Evolutionary conservation across 805 yeast species (phyloP).

Genomic region (Hanseniaspora lindneri): DNA sequence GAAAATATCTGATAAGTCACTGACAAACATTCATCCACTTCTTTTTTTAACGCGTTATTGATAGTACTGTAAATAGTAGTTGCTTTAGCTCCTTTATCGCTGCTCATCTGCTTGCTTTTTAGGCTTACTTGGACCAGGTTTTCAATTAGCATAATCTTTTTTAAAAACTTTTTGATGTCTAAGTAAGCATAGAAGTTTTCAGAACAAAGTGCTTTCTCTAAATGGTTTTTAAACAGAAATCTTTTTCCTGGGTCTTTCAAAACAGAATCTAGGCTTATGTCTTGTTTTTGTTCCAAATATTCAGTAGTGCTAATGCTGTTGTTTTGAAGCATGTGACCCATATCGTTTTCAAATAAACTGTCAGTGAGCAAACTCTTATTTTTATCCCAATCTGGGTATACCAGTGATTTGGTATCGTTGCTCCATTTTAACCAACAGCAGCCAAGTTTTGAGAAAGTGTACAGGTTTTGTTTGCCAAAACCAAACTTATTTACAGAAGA

Average conservation of each 20-base stretch:
- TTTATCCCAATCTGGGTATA: background rate
- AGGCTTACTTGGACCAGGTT: constrained; percentile 29
- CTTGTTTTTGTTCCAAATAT: background rate
- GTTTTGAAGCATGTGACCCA: constrained; percentile 12
- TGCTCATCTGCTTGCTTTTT: constrained; percentile 11
- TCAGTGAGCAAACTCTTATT: constrained; percentile 9
- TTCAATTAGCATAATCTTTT: constrained; percentile 35
- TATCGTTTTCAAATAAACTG: constrained; percentile 7
- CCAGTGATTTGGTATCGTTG: background rate
- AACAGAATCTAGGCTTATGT: constrained; percentile 29
- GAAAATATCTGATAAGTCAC: constrained; percentile 54
- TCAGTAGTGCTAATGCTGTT: background rate
- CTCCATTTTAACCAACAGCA: constrained; percentile 32
- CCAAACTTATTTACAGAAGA: constrained; percentile 25
- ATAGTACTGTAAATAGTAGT: constrained; percentile 24
- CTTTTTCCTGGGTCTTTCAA: constrained; percentile 66
- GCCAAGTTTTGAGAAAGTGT: constrained; percentile 36
- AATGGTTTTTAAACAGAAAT: constrained; percentile 52
- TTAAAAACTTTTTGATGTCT: constrained; percentile 44
- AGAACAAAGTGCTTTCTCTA: constrained; percentile 51
- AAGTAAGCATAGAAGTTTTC: constrained; percentile 68
- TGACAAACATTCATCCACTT: constrained; percentile 47
- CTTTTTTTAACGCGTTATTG: constrained; percentile 32
- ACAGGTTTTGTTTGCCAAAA: constrained; percentile 33
- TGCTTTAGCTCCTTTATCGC: constrained; percentile 7